phyloP scores from a whole-genome alignment of 1,284 basidiomycete genomes.

The Cryptococcus sp. region DNA sequence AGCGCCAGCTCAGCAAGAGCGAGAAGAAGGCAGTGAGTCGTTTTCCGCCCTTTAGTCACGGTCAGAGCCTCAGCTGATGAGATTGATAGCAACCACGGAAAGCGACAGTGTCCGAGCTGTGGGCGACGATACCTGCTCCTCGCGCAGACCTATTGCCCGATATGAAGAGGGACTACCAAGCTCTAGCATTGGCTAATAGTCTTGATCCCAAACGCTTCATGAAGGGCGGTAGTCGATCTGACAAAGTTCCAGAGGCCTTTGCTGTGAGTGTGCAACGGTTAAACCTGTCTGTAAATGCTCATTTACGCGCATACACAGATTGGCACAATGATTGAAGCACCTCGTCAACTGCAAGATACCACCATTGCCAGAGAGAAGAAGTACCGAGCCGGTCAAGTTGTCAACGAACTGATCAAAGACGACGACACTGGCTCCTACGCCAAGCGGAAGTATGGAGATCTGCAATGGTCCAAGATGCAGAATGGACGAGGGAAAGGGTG shows the following conservation, averaged over 20 bases:
- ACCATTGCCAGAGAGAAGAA: constrained; percentile 76
- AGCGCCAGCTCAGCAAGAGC: constrained; percentile 38
- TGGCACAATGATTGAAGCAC: constrained; percentile 78
- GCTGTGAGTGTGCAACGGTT: constrained; percentile 61
- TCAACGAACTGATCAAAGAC: constrained; percentile 87
- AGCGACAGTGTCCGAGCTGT: constrained; percentile 75
- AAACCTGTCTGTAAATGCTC: background rate
- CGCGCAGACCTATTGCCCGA: constrained; percentile 75
- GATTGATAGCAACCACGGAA: constrained; percentile 58
- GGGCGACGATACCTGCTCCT: constrained; percentile 90
- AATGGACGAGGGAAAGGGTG: constrained; percentile 73
- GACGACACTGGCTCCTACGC: constrained; percentile 82
- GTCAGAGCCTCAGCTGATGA: background rate
- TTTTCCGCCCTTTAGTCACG: constrained; percentile 19
- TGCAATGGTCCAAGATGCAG: constrained; percentile 71
- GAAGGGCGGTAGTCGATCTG: constrained; percentile 74
- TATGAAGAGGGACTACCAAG: constrained; percentile 88
- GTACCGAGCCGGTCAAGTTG: constrained; percentile 77
- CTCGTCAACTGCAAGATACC: constrained; percentile 71
- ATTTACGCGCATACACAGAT: constrained; percentile 59
- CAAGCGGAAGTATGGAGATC: constrained; percentile 88
- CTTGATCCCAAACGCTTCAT: constrained; percentile 97
- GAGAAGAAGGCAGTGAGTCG: constrained; percentile 46
- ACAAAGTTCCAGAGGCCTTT: constrained; percentile 79
- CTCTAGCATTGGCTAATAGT: constrained; percentile 84